Evolutionary conservation across 371 early-diverging fungal genomes (phyloP), one percentile per base, ranked within the genome.

Genomic region (Rhizopus arrhizus): DNA sequence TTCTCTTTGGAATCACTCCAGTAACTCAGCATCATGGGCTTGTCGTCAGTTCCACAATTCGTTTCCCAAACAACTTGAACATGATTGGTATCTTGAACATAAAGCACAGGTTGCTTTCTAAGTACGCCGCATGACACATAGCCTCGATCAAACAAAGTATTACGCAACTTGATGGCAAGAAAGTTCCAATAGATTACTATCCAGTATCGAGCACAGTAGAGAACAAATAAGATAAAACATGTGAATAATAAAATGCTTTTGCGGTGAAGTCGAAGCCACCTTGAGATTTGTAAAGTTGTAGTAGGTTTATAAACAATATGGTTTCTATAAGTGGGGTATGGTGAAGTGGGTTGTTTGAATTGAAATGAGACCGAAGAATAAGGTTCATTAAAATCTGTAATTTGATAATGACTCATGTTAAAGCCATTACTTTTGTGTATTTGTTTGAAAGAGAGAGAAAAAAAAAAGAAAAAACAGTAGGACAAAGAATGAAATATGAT

Each of bases 21-120:
- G 34, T 65, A 81, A 12, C 63, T 61, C 5, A 85, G 50, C 1
- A 45, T 60, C 81, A 85, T 78, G 16, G 81, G 75, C 12, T 75
- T 69, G 32, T 70, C 45, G 6, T 66, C 50, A 55, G 63, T 69
- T 5, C 70, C 73, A 54, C 85, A 85, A 46, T 84, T 85, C 71
- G 80, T 77, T 43, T 85, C 85, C 85, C 85, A 85, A 12, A 85
- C 81, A 4, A 85, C 77, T 53, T 84, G 75, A 13, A 82, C 70
- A 38, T 80, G 73, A 9, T 72, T 64, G 8, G 72, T 76, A 46
- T 82, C 85, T 53, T 80, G 74, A 15, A 85, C 78, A 62, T 74
- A 84, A 15, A 85, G 59, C 58, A 83, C 74, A 0, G 85, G 85
- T 22, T 82, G 72, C 49, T 85, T 85, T 56, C 85, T 72, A 40